Percentiles rank a stretch among this genome's conserved stretches.
phyloP scores from a whole-genome alignment of 148 eudicot species.

The Vaccinium myrtillus region DNA sequence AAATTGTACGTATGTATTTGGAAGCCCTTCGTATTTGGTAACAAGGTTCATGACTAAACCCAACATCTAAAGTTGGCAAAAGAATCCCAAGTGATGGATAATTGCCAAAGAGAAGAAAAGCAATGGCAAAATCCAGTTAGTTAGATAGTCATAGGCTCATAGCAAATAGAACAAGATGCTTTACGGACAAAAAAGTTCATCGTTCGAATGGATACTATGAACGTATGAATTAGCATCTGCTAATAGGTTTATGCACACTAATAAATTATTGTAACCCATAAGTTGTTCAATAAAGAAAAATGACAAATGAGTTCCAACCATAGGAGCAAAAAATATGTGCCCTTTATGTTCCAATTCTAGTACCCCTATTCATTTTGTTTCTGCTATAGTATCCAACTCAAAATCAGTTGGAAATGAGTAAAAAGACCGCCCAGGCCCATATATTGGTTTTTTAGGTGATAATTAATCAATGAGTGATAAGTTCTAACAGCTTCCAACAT shows the following conservation, averaged over 20 bases:
- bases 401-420: background rate
- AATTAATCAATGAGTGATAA: background rate
- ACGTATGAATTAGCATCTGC: background rate
- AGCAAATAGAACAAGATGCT: background rate
- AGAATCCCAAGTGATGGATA: constrained; percentile 1
- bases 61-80: background rate
- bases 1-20: background rate
- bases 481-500: background rate
- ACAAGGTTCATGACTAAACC: background rate
- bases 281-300: background rate
- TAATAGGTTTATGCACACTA: background rate
- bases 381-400: background rate
- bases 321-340: background rate
- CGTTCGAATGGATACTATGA: background rate
- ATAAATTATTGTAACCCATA: background rate
- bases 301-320: background rate
- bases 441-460: background rate
- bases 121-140: background rate
- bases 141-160: background rate
- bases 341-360: background rate
- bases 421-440: background rate
- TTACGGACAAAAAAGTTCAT: background rate
- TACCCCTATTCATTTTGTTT: background rate
- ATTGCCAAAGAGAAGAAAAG: background rate
- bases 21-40: background rate